Base-by-base conservation (phyloP, 106 monocot species). In the Triglochin maritima region DNA sequence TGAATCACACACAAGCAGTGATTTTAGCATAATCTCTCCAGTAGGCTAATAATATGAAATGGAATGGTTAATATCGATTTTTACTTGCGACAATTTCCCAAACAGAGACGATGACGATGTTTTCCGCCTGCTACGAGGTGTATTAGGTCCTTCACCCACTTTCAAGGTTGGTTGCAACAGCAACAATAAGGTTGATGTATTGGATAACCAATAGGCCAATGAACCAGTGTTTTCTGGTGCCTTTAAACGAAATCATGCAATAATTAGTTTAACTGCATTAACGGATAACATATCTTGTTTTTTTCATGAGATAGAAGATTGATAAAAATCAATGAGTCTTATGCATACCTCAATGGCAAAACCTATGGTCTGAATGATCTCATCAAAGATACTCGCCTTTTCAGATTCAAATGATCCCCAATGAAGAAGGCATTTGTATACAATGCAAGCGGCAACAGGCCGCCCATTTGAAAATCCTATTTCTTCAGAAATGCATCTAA, bases 401-500 rank as follows among this genome's bases (percentile, higher is more conserved):
- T 92, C 91, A 62, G 84, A 82, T 77, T 92, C 91, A 78, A 92
- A 92, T 61, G 91, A 92, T 82, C 91, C 81, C 91, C 91, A 92
- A 46, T 92, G 91, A 69, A 92, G 85, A 78, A 92, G 87, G 55
- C 84, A 92, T 70, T 71, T 92, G 64, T 87, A 92, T 75, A 92
- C 82, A 63, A 92, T 62, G 54, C 87, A 87, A 58, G 91, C 87
- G 62, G 91, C 84, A 78, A 87, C 77, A 63, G 91, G 91, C 62
- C 80, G 84, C 42, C 91, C 75, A 46, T 78, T 73, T 47, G 91
- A 78, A 72, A 87, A 91, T 56, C 91, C 91, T 49, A 87, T 79
- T 65, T 92, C 84, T 81, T 82, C 71, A 42, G 87, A 80, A 49
- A 92, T 82, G 63, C 82, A 85, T 61, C 76, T 80, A 48, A 92